phyloP scores from a whole-genome alignment of 2,329 filamentous ascomycete genomes.

The Ophiostoma sp. region DNA sequence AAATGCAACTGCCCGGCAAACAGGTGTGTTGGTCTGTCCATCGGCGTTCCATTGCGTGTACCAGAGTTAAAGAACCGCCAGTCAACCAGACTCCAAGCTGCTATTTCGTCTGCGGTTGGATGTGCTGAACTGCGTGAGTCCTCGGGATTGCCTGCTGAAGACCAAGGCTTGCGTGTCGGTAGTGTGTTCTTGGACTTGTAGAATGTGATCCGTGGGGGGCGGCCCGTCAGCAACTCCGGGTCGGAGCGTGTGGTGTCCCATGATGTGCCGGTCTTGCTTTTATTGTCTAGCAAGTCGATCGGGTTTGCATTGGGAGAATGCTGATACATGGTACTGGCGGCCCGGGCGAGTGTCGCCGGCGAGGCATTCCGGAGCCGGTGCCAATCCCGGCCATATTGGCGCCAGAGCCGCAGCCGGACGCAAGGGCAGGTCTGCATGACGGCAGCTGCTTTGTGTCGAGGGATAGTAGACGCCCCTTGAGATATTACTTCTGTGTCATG shows the following conservation, averaged over 20 bases:
- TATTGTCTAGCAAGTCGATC: neutral
- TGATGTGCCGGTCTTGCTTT: neutral
- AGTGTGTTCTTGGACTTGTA: neutral
- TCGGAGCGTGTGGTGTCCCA: neutral
- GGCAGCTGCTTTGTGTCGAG: neutral
- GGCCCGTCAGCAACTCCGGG: neutral
- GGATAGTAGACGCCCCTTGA: neutral
- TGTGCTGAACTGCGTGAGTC: too few species aligned
- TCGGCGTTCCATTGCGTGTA: neutral
- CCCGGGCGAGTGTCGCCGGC: neutral
- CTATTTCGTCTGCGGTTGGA: neutral
- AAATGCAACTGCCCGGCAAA: neutral
- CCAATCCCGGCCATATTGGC: constrained; percentile 17
- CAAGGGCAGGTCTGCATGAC: constrained; percentile 24
- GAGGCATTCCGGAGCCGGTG: constrained; percentile 11
- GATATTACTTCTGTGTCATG: neutral
- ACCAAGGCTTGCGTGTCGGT: neutral
- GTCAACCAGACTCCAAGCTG: neutral
- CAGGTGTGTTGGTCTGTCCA: neutral
- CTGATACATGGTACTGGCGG: neutral
- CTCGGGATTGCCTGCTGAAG: neutral
- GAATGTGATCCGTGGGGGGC: neutral
- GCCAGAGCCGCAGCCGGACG: constrained; percentile 20
- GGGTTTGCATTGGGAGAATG: neutral
- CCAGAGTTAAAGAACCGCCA: constrained; percentile 6